Evolutionary conservation across 2,329 filamentous ascomycete genomes (phyloP).

Genomic region (Penicillium sp.): DNA sequence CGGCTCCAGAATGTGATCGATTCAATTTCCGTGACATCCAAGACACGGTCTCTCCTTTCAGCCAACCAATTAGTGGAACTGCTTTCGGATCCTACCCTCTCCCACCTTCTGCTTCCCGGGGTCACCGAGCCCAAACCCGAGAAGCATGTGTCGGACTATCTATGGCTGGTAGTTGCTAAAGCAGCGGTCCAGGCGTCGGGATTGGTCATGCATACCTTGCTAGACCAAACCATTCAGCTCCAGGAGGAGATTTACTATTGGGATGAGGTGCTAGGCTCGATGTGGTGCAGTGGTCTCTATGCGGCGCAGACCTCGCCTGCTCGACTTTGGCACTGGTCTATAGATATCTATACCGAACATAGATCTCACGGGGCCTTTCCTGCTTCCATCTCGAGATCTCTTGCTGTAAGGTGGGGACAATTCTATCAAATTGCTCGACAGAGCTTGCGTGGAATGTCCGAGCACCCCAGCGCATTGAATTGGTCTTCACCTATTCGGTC

Average conservation of each 20-base stretch:
- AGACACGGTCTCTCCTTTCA: conserved; percentile 63
- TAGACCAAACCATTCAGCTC: conserved; percentile 80
- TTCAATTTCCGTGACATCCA: conserved; percentile 68
- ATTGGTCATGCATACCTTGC: conserved; percentile 69
- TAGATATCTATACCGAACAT: conserved; percentile 59
- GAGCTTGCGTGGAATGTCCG: conserved; percentile 70
- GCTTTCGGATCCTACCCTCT: conserved; percentile 53
- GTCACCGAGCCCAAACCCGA: conserved; percentile 9
- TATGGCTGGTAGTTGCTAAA: conserved; percentile 90
- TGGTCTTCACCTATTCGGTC: conserved; percentile 78
- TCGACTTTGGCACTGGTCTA: conserved; percentile 70
- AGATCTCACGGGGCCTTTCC: conserved; percentile 21
- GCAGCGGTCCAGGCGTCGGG: conserved; percentile 90
- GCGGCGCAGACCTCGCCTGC: conserved; percentile 81
- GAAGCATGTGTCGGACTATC: conserved; percentile 72
- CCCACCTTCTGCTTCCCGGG: conserved; percentile 21
- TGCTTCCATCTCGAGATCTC: conserved; percentile 19
- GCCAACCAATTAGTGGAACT: conserved; percentile 61
- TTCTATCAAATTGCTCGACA: conserved; percentile 82
- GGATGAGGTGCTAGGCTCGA: conserved; percentile 82
- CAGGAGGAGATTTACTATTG: conserved; percentile 93
- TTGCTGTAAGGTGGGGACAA: conserved; percentile 51
- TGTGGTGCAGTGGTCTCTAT: conserved; percentile 77
- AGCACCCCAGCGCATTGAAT: conserved; percentile 68
- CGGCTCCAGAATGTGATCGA: conserved; percentile 69